These are phyloP conservation scores for Rhodotorula sphaerocarpa DNA, from an alignment of 768 basidiomycete genomes.

Conservation along the genomic window DNA sequence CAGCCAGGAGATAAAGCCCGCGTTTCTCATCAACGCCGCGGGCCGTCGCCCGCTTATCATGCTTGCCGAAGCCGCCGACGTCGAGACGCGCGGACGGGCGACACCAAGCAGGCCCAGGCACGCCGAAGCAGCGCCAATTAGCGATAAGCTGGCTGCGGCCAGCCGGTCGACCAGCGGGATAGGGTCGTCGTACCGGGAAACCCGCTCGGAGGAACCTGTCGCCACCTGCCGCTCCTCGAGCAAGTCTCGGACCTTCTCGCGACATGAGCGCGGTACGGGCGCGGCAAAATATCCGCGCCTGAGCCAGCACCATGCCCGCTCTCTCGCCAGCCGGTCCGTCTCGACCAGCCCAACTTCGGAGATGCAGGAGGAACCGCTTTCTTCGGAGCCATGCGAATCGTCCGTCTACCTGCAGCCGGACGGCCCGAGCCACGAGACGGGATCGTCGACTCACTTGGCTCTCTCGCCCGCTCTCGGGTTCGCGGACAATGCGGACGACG, in stretches of 20 bases:
- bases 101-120: no score
- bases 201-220: no score
- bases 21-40: no score
- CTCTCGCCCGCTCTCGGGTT: rapidly evolving
- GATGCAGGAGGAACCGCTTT: not conserved
- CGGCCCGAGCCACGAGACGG: not conserved
- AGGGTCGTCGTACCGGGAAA: no score
- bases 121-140: no score
- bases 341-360: no score
- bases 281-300: not conserved
- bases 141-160: no score
- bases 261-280: not conserved
- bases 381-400: not conserved
- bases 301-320: not conserved
- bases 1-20: no score
- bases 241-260: not conserved
- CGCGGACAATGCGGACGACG: not conserved
- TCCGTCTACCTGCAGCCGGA: not conserved
- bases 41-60: no score
- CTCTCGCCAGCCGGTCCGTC: not conserved
- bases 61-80: no score
- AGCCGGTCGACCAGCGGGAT: no score
- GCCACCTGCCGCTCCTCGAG: not conserved
- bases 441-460: not conserved
- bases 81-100: no score